Conservation (phyloP, 2,329 filamentous ascomycete genomes). For the Diplodia mutila region DNA sequence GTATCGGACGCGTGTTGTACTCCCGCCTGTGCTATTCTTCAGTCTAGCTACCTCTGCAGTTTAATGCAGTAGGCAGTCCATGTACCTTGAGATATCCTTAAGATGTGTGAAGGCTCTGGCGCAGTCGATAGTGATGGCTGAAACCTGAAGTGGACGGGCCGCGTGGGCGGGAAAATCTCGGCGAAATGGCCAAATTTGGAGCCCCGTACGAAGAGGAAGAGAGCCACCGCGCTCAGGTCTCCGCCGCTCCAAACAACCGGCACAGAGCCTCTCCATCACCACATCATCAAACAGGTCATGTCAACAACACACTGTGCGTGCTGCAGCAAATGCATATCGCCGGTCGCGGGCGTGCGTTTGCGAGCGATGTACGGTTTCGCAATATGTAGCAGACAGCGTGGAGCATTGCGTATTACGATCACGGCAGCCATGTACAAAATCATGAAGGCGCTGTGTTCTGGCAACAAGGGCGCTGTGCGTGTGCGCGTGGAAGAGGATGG, state of each 20-base stretch:
- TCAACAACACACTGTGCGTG: not conserved
- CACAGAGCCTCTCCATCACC: conserved; percentile 18
- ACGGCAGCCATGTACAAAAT: not conserved
- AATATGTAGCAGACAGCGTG: not conserved
- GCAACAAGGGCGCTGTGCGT: not conserved
- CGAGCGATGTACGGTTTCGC: not conserved
- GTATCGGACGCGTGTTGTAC: too few species aligned
- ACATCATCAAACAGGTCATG: not conserved
- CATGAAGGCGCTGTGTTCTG: not conserved
- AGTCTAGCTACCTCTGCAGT: too few species aligned
- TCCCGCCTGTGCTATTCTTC: too few species aligned
- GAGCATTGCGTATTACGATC: not conserved
- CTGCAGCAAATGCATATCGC: not conserved
- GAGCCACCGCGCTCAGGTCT: conserved; percentile 9
- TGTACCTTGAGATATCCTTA: too few species aligned
- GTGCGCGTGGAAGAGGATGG: not conserved
- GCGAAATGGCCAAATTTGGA: not conserved
- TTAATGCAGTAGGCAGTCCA: too few species aligned
- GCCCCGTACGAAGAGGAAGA: not conserved
- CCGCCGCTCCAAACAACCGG: conserved; percentile 7
- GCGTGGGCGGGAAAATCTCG: conserved; percentile 1
- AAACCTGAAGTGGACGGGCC: too few species aligned
- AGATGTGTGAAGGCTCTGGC: too few species aligned
- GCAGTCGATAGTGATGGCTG: too few species aligned
- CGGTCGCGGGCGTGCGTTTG: not conserved